Evolutionary conservation across 2,329 filamentous ascomycete genomes (phyloP).

Genomic region (Cryphonectria nitschkei): DNA sequence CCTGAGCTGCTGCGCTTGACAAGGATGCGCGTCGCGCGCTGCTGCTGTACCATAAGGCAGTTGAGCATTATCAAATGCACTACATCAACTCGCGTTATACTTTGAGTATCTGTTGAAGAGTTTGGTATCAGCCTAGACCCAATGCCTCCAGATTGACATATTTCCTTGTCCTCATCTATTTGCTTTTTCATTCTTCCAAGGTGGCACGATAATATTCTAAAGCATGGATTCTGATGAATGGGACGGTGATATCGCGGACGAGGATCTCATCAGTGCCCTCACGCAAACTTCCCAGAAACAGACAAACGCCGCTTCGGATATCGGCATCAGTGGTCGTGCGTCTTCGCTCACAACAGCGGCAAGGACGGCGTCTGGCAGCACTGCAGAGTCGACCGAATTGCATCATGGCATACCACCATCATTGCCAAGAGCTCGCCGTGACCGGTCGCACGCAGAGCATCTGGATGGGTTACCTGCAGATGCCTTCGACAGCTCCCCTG

Average conservation of each 20-base stretch:
- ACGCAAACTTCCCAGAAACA: conserved; percentile 49
- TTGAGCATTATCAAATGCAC: neutral
- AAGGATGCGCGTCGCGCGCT: conserved; percentile 28
- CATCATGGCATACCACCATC: neutral
- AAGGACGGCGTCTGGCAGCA: neutral
- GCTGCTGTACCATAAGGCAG: neutral
- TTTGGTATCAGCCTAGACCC: neutral
- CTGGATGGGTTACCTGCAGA: conserved; percentile 64
- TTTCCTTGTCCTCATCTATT: neutral
- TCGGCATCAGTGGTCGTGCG: neutral
- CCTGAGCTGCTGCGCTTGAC: conserved; percentile 3
- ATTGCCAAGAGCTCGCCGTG: neutral
- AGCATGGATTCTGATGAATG: conserved; percentile 64
- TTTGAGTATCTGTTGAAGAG: neutral
- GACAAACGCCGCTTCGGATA: neutral
- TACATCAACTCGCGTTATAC: neutral
- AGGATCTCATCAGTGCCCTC: conserved; percentile 65
- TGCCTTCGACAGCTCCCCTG: conserved; percentile 68
- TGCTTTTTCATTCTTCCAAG: neutral
- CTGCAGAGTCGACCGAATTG: neutral
- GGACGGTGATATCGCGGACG: conserved; percentile 67
- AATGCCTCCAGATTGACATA: neutral
- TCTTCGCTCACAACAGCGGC: neutral
- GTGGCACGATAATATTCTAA: neutral
- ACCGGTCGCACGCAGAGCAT: conserved; percentile 29